These are phyloP conservation scores for Nakaseomyces sp. DNA, from an alignment of 1,139 yeast genomes.

Conservation along the genomic window DNA sequence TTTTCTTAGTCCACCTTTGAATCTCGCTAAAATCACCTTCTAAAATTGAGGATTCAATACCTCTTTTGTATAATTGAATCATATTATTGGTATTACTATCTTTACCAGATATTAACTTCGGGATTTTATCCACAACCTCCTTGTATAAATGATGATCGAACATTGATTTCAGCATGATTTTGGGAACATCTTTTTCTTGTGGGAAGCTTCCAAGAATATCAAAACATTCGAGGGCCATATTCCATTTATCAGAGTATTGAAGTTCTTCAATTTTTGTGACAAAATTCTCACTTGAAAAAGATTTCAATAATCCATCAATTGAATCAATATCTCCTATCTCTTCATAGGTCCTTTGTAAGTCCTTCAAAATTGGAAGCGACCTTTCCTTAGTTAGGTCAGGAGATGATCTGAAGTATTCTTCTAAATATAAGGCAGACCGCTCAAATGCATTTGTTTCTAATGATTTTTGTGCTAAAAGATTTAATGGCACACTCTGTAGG, in stretches of 20 bases:
- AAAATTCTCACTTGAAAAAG: constrained; percentile 60
- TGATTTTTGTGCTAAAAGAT: constrained; percentile 66
- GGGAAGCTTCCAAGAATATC: constrained; percentile 49
- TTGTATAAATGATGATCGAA: constrained; percentile 53
- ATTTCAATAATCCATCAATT: constrained; percentile 73
- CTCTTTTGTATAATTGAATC: constrained; percentile 55
- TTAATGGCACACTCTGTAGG: constrained; percentile 51
- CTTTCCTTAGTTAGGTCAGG: constrained; percentile 29
- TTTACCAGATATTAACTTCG: constrained; percentile 16
- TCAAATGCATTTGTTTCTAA: constrained; percentile 81
- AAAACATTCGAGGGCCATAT: constrained; percentile 78
- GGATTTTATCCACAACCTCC: constrained; percentile 34
- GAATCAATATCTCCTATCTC: constrained; percentile 86
- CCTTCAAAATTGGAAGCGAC: constrained; percentile 39
- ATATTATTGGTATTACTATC: constrained; percentile 21
- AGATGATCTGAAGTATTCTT: constrained; percentile 55
- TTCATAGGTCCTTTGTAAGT: constrained; percentile 73
- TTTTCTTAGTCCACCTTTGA: constrained; percentile 45
- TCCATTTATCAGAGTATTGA: constrained; percentile 82
- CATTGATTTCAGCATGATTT: constrained; percentile 43
- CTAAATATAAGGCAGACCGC: constrained; percentile 80
- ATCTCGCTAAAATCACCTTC: constrained; percentile 49
- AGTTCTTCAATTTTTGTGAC: constrained; percentile 68
- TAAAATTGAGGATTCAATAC: constrained; percentile 65
- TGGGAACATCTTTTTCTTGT: constrained; percentile 25